Conservation (phyloP, 495 filamentous ascomycete species). For the Tuber magnatum region DNA sequence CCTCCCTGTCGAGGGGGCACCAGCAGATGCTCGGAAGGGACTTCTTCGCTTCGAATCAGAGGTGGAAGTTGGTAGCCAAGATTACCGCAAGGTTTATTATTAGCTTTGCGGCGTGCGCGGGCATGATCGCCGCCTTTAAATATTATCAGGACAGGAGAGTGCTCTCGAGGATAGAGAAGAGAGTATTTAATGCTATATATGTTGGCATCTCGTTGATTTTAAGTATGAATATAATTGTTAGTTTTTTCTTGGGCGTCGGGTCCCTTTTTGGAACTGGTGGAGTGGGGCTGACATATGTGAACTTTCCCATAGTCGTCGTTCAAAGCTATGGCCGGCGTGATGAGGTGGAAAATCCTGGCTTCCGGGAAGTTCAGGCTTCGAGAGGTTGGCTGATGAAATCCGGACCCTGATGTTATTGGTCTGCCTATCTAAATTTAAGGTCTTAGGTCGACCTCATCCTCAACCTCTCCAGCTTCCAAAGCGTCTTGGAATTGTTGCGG, state of each 20-base stretch:
- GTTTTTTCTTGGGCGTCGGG: not conserved
- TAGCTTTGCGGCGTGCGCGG: slow-evolving; percentile 11
- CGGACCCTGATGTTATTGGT: not conserved
- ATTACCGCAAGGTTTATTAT: slow-evolving; percentile 20
- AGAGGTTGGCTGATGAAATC: slow-evolving; percentile 17
- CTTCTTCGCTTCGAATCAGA: not conserved
- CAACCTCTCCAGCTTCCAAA: slow-evolving; percentile 33
- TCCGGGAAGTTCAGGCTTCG: slow-evolving; percentile 20
- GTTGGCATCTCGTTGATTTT: slow-evolving; percentile 32
- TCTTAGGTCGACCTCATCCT: slow-evolving; percentile 34
- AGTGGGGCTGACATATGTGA: not conserved
- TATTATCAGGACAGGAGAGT: slow-evolving; percentile 17
- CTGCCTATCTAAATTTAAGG: slow-evolving; percentile 3
- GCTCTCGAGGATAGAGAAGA: slow-evolving; percentile 19
- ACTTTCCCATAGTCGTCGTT: slow-evolving; percentile 32
- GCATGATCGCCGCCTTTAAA: slow-evolving; percentile 14
- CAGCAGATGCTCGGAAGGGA: not conserved
- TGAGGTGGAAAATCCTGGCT: slow-evolving; percentile 35
- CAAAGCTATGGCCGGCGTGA: slow-evolving; percentile 33
- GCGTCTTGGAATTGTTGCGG: slow-evolving; percentile 25
- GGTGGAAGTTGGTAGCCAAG: not conserved
- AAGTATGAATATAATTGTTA: slow-evolving; percentile 35
- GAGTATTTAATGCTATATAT: slow-evolving; percentile 35
- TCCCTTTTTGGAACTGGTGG: not conserved
- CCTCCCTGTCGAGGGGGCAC: not conserved